Conservation (phyloP, 2,329 filamentous ascomycete genomes). For the Xylaria sp. region DNA sequence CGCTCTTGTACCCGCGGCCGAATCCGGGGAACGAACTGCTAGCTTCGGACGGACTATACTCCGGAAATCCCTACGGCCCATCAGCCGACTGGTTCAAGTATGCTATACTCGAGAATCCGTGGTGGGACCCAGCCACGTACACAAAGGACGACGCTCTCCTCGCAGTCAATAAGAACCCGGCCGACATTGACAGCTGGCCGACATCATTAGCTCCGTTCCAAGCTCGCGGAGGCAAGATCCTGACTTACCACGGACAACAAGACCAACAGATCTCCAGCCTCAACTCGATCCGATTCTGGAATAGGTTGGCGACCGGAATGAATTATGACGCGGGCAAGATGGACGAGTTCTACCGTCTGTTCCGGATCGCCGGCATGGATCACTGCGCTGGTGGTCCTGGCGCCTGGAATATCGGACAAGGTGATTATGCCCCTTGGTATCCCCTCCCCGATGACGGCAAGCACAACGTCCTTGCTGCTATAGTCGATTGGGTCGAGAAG, state of each 20-base stretch:
- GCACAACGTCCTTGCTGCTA: constrained; percentile 58
- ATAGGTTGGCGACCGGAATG: constrained; percentile 57
- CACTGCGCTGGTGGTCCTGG: constrained; percentile 60
- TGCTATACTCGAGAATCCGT: constrained; percentile 56
- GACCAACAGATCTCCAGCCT: constrained; percentile 58
- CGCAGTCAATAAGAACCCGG: constrained; percentile 38
- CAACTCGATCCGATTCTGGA: constrained; percentile 59
- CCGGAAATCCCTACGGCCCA: constrained; percentile 54
- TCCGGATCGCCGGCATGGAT: constrained; percentile 58
- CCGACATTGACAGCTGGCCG: constrained; percentile 44
- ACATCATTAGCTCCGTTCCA: constrained; percentile 52
- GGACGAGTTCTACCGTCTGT: constrained; percentile 56
- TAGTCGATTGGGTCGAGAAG: constrained; percentile 61
- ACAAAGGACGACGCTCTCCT: constrained; percentile 49
- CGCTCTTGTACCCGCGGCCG: constrained; percentile 60
- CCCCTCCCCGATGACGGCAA: constrained; percentile 48
- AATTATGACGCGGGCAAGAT: constrained; percentile 25
- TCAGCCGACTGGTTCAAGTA: constrained; percentile 60
- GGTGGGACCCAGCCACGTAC: constrained; percentile 54
- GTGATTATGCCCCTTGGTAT: constrained; percentile 34
- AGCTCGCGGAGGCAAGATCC: constrained; percentile 54
- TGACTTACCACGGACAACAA: constrained; percentile 51
- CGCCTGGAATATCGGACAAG: constrained; percentile 51
- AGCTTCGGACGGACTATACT: constrained; percentile 53
- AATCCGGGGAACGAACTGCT: constrained; percentile 58